Base-by-base conservation (phyloP, 2,329 filamentous ascomycete genomes). In the Colletotrichum scovillei region DNA sequence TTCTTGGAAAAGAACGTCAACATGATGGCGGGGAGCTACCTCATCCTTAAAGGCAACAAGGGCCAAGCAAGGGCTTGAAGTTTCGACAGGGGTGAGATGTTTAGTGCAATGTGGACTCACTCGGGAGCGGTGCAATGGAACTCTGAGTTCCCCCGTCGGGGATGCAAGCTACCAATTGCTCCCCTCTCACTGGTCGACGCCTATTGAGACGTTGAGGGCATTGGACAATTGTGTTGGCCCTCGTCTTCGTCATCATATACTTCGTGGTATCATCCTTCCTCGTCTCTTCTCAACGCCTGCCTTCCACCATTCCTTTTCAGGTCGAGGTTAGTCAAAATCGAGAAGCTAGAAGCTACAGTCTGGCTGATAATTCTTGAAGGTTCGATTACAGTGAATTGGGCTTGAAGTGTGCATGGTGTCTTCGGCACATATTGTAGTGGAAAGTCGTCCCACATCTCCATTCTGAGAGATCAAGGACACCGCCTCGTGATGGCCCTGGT, bases 401-500 rank as follows among this genome's bases (percentile, higher is more conserved):
- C 42, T 26, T 24, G 16, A 53, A 53, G 12, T 19, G 12, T 9
- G 2, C 12, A 52, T n/a, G 62, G 2, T 30, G 14, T 30, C 9
- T 42, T 16, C 22, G 49, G 22, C 16, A 55, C 22, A 7, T n/a
- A 4, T 22, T 8, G 42, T 49, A 11, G 19, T n/a, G 42, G 42
- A 22, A n/a, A 49, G 8, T 22, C 19, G 42, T 22, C 14, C 49
- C 22, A 64, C 11, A 30, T n/a, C 1, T 7, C 62, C 32, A n/a
- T 19, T 19, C 14, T 26, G 24, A 14, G 11, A 49, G 11, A 32
- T 5, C n/a, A 19, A 28, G 8, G 19, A 16, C 12, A 9, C 30
- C 28, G 22, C 62, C 24, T 26, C 62, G 53, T 19, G 12, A 73
- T 73, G 71, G 60, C 55, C 1, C n/a, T 70, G 14, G 14, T 65